These are phyloP conservation scores for Metschnikowia gruessii DNA, from an alignment of 805 yeast species.

Conservation along the genomic window DNA sequence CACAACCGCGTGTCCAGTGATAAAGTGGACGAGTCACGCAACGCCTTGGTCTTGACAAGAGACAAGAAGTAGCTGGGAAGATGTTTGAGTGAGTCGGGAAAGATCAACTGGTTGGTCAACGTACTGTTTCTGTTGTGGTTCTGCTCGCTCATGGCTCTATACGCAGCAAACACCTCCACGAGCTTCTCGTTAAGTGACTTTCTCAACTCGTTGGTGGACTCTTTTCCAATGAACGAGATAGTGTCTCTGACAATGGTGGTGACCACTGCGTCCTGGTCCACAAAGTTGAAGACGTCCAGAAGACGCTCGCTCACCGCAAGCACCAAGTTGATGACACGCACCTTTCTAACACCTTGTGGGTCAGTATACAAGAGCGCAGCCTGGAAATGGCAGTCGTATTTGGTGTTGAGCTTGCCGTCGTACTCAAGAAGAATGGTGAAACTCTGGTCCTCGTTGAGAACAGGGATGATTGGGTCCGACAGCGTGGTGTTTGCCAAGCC, in stretches of 20 bases:
- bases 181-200: constrained; percentile 39
- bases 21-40: constrained; percentile 48
- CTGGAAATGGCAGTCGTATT: constrained; percentile 84
- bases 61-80: constrained; percentile 66
- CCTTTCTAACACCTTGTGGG: constrained; percentile 69
- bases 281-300: constrained; percentile 71
- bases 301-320: constrained; percentile 75
- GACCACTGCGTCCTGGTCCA: constrained; percentile 57
- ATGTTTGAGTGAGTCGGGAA: constrained; percentile 78
- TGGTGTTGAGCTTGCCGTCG: constrained; percentile 70
- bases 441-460: constrained; percentile 58
- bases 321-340: constrained; percentile 82
- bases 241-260: constrained; percentile 41
- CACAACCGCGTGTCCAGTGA: constrained; percentile 64
- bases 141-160: constrained; percentile 47
- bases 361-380: constrained; percentile 86
- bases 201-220: constrained; percentile 36
- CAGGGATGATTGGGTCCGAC: constrained; percentile 70
- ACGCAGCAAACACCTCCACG: constrained; percentile 46
- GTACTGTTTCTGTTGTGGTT: constrained; percentile 36
- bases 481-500: constrained; percentile 23
- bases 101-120: constrained; percentile 57
- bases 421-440: constrained; percentile 70
- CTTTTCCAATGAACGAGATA: constrained; percentile 40
- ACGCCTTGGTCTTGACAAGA: constrained; percentile 64